A percentile compares a stretch with the other conserved stretches of the same genome.
Conservation (phyloP, 2,329 filamentous ascomycete species). For the Nannizziopsis arthrosporioides region DNA sequence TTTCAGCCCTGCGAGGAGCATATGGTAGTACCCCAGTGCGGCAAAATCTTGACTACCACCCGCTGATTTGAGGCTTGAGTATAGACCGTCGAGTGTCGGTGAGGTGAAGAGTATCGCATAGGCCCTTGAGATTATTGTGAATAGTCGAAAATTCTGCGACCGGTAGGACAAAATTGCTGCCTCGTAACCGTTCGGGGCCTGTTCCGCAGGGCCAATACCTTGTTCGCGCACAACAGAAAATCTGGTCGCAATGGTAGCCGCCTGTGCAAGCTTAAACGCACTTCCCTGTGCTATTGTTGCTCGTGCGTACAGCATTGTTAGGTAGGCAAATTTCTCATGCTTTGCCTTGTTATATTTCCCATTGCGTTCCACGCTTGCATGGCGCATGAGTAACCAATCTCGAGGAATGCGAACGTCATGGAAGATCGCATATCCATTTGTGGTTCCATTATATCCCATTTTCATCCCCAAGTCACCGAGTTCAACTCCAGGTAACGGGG, state of each 20-base stretch:
- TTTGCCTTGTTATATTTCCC: constrained; percentile 21
- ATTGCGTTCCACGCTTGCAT: constrained; percentile 20
- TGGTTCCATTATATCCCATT: constrained; percentile 20
- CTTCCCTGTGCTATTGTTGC: constrained; percentile 19
- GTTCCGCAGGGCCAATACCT: constrained; percentile 20
- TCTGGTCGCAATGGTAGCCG: constrained; percentile 26
- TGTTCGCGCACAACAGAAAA: constrained; percentile 19
- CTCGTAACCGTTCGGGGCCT: constrained; percentile 13
- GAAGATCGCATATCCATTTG: constrained; percentile 28
- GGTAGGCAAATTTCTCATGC: constrained; percentile 25
- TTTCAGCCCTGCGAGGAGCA: constrained; percentile 22
- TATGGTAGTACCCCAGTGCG: constrained; percentile 19
- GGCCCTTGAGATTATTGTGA: constrained; percentile 20
- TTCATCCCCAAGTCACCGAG: constrained; percentile 22
- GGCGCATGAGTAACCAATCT: constrained; percentile 22
- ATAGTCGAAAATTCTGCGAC: constrained; percentile 19
- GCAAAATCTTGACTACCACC: constrained; percentile 6
- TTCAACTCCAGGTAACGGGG: constrained; percentile 19
- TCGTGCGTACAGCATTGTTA: constrained; percentile 25
- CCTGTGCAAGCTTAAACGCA: constrained; percentile 23
- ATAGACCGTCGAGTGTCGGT: constrained; percentile 9
- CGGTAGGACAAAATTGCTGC: constrained; percentile 19
- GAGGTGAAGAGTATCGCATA: constrained; percentile 22
- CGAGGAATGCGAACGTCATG: constrained; percentile 25
- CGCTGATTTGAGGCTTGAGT: constrained; percentile 13